A percentile compares a stretch with the other conserved stretches of the same genome.
Evolutionary conservation across 768 basidiomycete genomes (phyloP).

Genomic region (Xerocomus spinulosus): DNA sequence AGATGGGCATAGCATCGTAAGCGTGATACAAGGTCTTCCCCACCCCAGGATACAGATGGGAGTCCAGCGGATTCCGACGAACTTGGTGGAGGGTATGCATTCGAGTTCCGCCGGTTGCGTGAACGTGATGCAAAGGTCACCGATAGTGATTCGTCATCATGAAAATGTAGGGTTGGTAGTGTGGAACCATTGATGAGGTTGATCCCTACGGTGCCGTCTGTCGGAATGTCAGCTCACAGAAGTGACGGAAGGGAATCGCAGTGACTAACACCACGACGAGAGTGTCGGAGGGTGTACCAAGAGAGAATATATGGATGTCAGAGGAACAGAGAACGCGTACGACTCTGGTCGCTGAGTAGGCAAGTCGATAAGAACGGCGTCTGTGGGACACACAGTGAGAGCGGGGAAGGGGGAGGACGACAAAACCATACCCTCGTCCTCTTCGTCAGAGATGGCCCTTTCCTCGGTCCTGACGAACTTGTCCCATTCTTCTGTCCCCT

Average conservation of each 20-base stretch:
- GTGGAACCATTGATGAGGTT: conserved; percentile 85
- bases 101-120: conserved; percentile 36
- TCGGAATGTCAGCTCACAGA: conserved; percentile 1
- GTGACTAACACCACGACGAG: conserved; percentile 72
- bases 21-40: conserved; percentile 77
- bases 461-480: conserved; percentile 87
- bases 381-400: conserved; percentile 34
- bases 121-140: conserved; percentile 45
- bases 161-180: conserved; percentile 88
- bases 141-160: conserved; percentile 93
- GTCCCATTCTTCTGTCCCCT: conserved; percentile 79
- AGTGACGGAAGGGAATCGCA: conserved; percentile 5
- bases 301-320: conserved; percentile 86
- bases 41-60: conserved; percentile 67
- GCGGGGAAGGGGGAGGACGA: background rate
- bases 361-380: conserved; percentile 80
- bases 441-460: conserved; percentile 50
- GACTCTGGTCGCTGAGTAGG: conserved; percentile 82
- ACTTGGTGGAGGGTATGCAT: conserved; percentile 57
- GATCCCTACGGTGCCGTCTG: conserved; percentile 85
- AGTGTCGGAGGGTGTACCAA: conserved; percentile 79
- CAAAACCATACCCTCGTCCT: conserved; percentile 57
- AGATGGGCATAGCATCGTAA: conserved; percentile 75
- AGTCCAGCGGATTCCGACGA: conserved; percentile 39
- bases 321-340: conserved; percentile 92